Base-by-base conservation (phyloP, 2,329 filamentous ascomycete species). In the Cladosporium sp. region DNA sequence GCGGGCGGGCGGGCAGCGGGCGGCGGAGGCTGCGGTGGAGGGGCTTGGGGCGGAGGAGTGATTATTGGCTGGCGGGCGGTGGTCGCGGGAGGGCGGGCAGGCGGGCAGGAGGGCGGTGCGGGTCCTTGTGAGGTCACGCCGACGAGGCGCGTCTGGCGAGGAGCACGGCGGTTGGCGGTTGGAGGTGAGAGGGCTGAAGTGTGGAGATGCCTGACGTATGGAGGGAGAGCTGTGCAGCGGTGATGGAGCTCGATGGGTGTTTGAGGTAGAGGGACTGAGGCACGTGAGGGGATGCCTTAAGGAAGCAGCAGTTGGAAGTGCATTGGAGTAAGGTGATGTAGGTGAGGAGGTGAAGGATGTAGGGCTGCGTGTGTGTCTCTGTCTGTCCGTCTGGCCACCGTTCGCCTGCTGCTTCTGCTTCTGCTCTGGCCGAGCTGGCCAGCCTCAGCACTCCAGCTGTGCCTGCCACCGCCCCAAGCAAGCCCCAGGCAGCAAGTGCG, bases 131-230 rank as follows among this genome's bases (percentile, higher is more conserved):
- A 49, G 46, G 46, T 49, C 46, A 49, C 46, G 46, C 46, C 46
- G 38, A 49, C 46, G 46, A 13, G 32, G 46, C n/a, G 35, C 35
- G n/a, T 14, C 13, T 9, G 35, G 35, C n/a, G 35, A 14, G 11
- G n/a, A 14, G 35, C 35, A 11, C 10, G 34, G 8, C 16, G 35
- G 35, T n/a, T 38, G 35, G n/a, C n/a, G 40, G 40, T 19, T 28
- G 45, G 34, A 22, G 22, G 46, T 22, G 35, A 14, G 19, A 49
- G 46, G 46, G 37, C 46, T 9, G 19, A 49, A 49, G 46, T 49
- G 46, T 49, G 46, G 46, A 49, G 46, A 49, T 49, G 46, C 37
- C 42, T 49, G 46, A 49, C 46, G 46, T 49, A 49, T 28, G 22
- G 22, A 8, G 44, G 33, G 44, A 18, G 18, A 38, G 33, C 33